A percentile compares a stretch with the other conserved stretches of the same genome.
Conservation (phyloP, 768 basidiomycete species). For the Russula griseocarnosa region DNA sequence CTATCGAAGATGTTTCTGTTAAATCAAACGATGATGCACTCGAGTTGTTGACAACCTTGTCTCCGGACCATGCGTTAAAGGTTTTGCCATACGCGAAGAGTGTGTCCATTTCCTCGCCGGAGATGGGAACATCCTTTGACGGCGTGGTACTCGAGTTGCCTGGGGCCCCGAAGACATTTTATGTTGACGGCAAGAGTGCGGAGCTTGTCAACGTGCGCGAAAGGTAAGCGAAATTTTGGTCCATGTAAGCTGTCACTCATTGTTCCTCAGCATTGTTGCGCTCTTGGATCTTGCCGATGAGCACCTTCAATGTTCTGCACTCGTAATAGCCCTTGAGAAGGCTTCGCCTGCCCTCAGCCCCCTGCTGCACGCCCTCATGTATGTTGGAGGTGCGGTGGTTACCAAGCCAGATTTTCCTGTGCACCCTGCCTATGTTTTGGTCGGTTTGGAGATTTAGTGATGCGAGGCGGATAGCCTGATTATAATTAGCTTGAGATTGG, state of each 20-base stretch:
- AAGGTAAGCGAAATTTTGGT: conserved; percentile 48
- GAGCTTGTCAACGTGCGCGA: conserved; percentile 75
- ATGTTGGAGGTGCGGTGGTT: conserved; percentile 83
- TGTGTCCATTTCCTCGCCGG: conserved; percentile 67
- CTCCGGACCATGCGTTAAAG: conserved; percentile 65
- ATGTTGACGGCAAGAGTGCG: conserved; percentile 81
- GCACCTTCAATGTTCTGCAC: conserved; percentile 66
- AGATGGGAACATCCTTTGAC: conserved; percentile 65
- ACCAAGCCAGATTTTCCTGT: conserved; percentile 75
- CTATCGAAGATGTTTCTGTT: conserved; percentile 40
- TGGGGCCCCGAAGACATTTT: conserved; percentile 67
- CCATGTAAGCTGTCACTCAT: conserved; percentile 4
- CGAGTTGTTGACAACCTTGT: conserved; percentile 73
- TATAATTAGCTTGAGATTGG: too few relatives aligned
- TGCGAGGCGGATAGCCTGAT: neutral
- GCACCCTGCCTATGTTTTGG: conserved; percentile 73
- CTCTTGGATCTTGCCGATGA: conserved; percentile 87
- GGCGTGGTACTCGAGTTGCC: conserved; percentile 76
- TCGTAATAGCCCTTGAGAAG: conserved; percentile 78
- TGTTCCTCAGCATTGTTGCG: conserved; percentile 63
- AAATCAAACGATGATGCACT: conserved; percentile 60
- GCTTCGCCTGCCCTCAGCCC: conserved; percentile 65
- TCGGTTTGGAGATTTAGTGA: conserved; percentile 70
- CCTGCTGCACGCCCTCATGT: conserved; percentile 86
- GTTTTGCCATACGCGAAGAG: conserved; percentile 71